Base-by-base conservation (phyloP, 2,329 filamentous ascomycete genomes). In the Aspergillus tamarii region DNA sequence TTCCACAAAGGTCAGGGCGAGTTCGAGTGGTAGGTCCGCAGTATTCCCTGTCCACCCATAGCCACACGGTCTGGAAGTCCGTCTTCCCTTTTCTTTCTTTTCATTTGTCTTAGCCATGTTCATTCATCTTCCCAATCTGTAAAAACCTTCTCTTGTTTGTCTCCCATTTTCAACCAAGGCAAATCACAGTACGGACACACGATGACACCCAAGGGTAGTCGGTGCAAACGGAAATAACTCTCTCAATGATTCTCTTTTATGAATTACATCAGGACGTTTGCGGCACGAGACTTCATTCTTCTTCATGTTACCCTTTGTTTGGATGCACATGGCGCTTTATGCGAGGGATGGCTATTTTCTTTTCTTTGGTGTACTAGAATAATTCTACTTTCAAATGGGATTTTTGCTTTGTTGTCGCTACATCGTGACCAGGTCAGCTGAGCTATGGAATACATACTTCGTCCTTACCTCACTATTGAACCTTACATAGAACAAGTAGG, bases 1-100 rank as follows among this genome's bases (percentile, higher is more conserved):
- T 99, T 99, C 82, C 93, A 97, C 84, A 98, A 98, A 81, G 95
- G 94, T 28, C 93, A 91, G 53, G 95, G 95, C 73, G 95, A 98
- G 81, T 98, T 97, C 71, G 95, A 99, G 80, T 99, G 95, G 95
- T 99, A 87, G 81, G 70, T 45, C 12, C n/a, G 12, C 19, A 28
- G 28, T 56, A 43, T 36, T 26, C 10, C 10, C 43, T 46, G n/a
- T 30, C 16, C 12, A 10, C 21, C 32, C 9, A 28, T 55, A 11
- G n/a, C 41, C 4, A 57, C 43, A 46, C 19, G 23, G 21, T 19
- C 32, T 36, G 10, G n/a, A 21, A 19, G n/a, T 36, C 30, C n/a
- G 14, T 26, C 11, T 57, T 57, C 12, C 45, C 6, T 21, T 48
- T 16, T 60, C 34, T 48, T 52, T 36, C 39, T 53, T 54, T 36